phyloP scores from a whole-genome alignment of 768 basidiomycete species.

The Lentinula aciculospora region DNA sequence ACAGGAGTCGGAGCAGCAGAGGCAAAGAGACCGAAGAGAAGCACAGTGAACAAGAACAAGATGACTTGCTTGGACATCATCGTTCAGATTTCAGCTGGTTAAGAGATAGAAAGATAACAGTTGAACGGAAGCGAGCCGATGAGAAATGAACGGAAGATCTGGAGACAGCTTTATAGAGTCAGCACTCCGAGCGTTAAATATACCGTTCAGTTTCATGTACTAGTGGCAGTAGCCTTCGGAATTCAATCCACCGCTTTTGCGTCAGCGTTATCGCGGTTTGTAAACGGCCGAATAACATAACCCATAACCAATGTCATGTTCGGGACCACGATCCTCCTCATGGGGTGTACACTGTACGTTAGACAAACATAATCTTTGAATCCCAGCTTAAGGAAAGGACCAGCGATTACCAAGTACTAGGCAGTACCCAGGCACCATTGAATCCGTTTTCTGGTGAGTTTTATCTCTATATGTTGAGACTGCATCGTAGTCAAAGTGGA shows the following conservation, averaged over 20 bases:
- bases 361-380: not conserved
- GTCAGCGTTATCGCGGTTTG: not conserved
- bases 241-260: not conserved
- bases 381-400: not conserved
- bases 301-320: not conserved
- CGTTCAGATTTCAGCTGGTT: not conserved
- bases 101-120: not conserved
- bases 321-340: not conserved
- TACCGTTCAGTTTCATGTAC: not conserved
- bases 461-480: not conserved
- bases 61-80: slow-evolving; percentile 16
- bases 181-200: not conserved
- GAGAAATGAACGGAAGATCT: no score
- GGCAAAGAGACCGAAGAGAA: slow-evolving; percentile 16
- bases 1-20: slow-evolving; percentile 13
- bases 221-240: not conserved
- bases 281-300: not conserved
- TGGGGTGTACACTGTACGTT: not conserved
- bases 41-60: slow-evolving; percentile 17
- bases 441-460: not conserved
- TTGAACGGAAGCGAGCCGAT: not conserved
- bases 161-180: not conserved
- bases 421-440: not conserved
- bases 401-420: not conserved
- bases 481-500: not conserved